These are phyloP conservation scores for Fraxinus dipetala DNA, from an alignment of 305 asterid species.

Conservation along the genomic window DNA sequence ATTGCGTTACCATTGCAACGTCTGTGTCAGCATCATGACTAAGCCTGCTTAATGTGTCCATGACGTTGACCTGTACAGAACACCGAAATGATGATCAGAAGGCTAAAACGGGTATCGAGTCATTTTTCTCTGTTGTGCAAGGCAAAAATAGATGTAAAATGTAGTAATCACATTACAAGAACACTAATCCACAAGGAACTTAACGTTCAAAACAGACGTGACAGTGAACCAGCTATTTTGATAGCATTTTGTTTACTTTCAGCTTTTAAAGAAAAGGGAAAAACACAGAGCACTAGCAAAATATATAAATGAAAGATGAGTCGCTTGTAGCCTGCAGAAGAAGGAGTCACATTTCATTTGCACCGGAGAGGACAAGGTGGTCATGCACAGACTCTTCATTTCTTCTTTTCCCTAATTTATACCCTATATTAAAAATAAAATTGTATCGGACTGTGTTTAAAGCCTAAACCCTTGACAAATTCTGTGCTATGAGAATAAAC, in stretches of 20 bases:
- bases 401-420: neutral
- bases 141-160: neutral
- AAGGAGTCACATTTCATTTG: neutral
- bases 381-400: neutral
- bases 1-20: slow-evolving; percentile 78
- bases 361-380: neutral
- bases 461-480: neutral
- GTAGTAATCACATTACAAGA: neutral
- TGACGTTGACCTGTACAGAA: slow-evolving; percentile 80
- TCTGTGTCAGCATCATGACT: slow-evolving; percentile 96
- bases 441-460: neutral
- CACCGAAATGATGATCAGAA: slow-evolving; percentile 3
- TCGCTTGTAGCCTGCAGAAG: neutral
- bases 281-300: neutral
- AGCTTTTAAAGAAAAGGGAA: neutral
- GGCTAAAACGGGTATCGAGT: neutral
- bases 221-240: neutral
- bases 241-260: neutral
- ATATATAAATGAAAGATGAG: neutral
- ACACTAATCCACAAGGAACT: neutral
- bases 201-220: neutral
- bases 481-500: neutral
- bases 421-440: neutral
- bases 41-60: slow-evolving; percentile 98
- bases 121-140: neutral